Conservation (phyloP, 768 basidiomycete genomes). For the Serendipita sp. region DNA sequence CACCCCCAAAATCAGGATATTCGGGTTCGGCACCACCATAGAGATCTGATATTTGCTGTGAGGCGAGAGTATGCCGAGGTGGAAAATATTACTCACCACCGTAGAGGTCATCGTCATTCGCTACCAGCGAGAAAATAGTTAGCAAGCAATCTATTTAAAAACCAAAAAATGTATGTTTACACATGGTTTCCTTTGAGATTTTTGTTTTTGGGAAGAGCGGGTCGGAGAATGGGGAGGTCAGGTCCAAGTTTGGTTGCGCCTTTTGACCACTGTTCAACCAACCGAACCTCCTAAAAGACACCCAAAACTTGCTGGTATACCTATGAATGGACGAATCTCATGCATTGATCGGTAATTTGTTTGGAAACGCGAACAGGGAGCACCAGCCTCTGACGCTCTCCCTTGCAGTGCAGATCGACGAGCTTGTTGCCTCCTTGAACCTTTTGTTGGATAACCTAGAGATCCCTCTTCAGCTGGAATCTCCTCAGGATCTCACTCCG, state of each 20-base stretch:
- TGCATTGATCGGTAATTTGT: not conserved
- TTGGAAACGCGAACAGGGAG: not conserved
- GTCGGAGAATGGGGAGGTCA: not conserved
- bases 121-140: conserved; percentile 30
- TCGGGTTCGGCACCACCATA: conserved; percentile 50
- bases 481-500: conserved; percentile 50
- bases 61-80: not conserved
- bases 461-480: conserved; percentile 19
- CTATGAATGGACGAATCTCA: not conserved
- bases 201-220: not conserved
- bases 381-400: not conserved
- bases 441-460: not conserved
- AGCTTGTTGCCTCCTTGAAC: not conserved
- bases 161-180: not conserved
- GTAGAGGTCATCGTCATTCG: conserved; percentile 80
- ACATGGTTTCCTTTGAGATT: not conserved
- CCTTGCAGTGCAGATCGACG: not conserved
- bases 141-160: not conserved
- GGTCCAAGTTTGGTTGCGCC: conserved; percentile 3
- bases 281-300: not conserved
- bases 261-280: not conserved
- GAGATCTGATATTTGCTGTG: conserved; percentile 32
- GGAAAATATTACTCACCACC: conserved; percentile 38
- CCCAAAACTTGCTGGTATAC: not conserved
- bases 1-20: conserved; percentile 32